Evolutionary conservation across 805 yeast species (phyloP).

Genomic region (Babjeviella inositovora): DNA sequence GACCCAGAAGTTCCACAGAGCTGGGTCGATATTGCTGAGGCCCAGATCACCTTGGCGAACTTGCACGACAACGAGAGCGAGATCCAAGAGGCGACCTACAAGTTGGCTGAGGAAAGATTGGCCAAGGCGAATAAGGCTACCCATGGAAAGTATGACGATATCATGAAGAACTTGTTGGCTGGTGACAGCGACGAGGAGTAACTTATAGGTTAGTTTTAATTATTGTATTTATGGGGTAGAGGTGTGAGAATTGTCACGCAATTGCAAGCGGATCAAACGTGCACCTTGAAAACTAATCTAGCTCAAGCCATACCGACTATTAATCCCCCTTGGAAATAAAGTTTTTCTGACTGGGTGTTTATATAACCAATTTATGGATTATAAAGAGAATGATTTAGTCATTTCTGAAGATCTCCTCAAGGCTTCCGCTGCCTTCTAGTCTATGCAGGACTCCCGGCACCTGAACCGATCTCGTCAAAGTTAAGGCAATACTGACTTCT

Average conservation of each 20-base stretch:
- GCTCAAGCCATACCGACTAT: no score
- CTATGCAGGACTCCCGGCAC: no score
- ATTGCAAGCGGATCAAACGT: no score
- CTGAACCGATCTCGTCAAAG: no score
- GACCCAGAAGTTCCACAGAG: slow-evolving; percentile 63
- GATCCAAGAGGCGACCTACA: slow-evolving; percentile 54
- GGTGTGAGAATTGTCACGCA: no score
- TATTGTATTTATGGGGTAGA: no score
- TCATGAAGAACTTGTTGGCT: slow-evolving; percentile 34
- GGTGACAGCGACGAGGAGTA: slow-evolving; percentile 2
- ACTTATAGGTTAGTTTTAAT: no score
- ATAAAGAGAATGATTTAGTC: neutral
- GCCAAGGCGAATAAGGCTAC: slow-evolving; percentile 66
- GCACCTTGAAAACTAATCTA: no score
- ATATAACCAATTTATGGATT: no score
- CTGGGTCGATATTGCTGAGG: slow-evolving; percentile 80
- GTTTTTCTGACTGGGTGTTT: no score
- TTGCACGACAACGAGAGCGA: slow-evolving; percentile 44
- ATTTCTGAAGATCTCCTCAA: neutral
- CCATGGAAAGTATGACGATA: slow-evolving; percentile 55
- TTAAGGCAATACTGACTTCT: slow-evolving; percentile 1
- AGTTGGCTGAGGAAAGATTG: slow-evolving; percentile 52
- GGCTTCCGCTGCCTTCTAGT: neutral
- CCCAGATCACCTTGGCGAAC: slow-evolving; percentile 67
- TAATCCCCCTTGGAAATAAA: no score